Evolutionary conservation across 176 grass and related monocot species (phyloP), one percentile per base, ranked within the genome.

Genomic region (Oropetium thomaeum): DNA sequence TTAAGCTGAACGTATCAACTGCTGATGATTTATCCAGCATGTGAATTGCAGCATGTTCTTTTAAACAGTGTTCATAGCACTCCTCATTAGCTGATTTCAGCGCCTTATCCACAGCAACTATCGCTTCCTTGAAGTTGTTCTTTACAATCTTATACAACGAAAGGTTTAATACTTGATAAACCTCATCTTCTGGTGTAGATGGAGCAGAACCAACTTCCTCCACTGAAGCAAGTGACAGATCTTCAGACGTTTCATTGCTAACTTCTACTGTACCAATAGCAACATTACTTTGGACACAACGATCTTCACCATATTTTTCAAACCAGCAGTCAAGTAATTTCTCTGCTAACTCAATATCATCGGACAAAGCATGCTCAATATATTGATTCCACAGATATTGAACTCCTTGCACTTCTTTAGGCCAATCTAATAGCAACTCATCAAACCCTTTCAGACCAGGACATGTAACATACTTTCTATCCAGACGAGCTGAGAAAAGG

Each of bases 321-420:
- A 86, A 92, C 96, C 96, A 99, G 15, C 73, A 45, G 43, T 39
- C 72, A 29, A 90, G 79, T 51, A 94, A 37, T 19, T 92, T 83
- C 69, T 91, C 80, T 62, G 89, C 87, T 82, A 86, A 80, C 55
- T 95, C 64, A 19, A 81, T 82, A 84, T 73, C 79, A 79, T 82
- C 79, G 10, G 76, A 63, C 61, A 99, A 83, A 70, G 49, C 69
- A 83, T 88, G 79, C 81, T 90, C 91, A 41, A 47, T 62, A 86
- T 80, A 90, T 75, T 99, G 96, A 65, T 92, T 99, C 91, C 91
- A 99, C 60, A 99, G 67, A 87, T 79, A 95, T 62, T 99, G 92
- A 92, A 86, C 62, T 62, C 96, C 96, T 82, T 78, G 81, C 38
- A 82, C 77, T 80, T 90, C 88, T 84, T 77, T 86, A 31, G 84